These are phyloP conservation scores for Leccinellum luteum DNA, from an alignment of 768 basidiomycete genomes.

Conservation along the genomic window DNA sequence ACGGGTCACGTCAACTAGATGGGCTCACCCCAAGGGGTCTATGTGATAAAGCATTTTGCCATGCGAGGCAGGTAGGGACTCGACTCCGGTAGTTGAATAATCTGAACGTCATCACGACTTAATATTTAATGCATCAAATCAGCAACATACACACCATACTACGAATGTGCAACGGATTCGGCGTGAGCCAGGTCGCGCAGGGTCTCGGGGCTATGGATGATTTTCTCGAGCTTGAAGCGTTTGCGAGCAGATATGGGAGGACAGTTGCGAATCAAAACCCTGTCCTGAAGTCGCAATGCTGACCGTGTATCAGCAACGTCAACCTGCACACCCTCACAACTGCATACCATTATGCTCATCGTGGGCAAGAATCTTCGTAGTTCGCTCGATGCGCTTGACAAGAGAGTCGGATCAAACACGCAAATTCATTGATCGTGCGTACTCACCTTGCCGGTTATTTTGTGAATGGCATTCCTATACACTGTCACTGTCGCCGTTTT, in stretches of 20 bases:
- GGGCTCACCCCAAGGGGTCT: conserved; percentile 15
- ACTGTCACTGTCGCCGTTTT: conserved; percentile 86
- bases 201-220: conserved; percentile 66
- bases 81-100: neutral
- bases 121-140: neutral
- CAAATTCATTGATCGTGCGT: neutral
- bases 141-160: neutral
- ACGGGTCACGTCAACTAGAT: conserved; percentile 9
- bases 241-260: conserved; percentile 78
- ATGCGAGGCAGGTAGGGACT: neutral
- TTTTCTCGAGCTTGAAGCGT: conserved; percentile 65
- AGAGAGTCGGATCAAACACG: neutral
- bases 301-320: conserved; percentile 10
- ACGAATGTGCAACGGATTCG: conserved; percentile 1
- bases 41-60: neutral
- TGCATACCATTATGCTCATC: conserved; percentile 68
- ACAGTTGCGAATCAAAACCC: conserved; percentile 78
- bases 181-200: conserved; percentile 45
- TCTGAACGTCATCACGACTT: neutral
- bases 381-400: conserved; percentile 65
- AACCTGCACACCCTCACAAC: neutral
- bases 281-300: conserved; percentile 68
- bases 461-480: conserved; percentile 68
- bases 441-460: conserved; percentile 72
- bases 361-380: conserved; percentile 76